These are phyloP conservation scores for Lepraria neglecta DNA, from an alignment of 495 filamentous ascomycete genomes.

Conservation along the genomic window DNA sequence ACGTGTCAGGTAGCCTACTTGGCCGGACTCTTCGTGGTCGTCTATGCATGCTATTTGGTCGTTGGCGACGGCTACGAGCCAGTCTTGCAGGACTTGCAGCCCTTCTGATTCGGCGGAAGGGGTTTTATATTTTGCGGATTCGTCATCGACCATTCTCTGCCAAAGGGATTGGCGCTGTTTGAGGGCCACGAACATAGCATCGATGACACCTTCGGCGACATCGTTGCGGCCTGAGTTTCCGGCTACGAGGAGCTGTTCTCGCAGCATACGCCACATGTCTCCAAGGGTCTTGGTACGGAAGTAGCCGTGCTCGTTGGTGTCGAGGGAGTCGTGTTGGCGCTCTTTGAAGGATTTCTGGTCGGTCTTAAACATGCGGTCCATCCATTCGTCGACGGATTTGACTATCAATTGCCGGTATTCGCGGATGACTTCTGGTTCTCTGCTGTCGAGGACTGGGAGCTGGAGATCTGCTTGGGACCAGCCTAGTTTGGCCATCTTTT, in stretches of 20 bases:
- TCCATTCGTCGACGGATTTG: conserved; percentile 94
- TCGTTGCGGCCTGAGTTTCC: conserved; percentile 73
- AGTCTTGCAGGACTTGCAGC: conserved; percentile 77
- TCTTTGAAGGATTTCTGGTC: conserved; percentile 75
- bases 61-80: conserved; percentile 94
- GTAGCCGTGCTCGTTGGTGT: conserved; percentile 76
- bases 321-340: conserved; percentile 69
- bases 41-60: conserved; percentile 98
- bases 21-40: conserved; percentile 65
- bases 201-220: conserved; percentile 86
- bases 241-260: conserved; percentile 79
- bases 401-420: conserved; percentile 94
- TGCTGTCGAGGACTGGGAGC: conserved; percentile 79
- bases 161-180: conserved; percentile 73
- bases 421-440: conserved; percentile 79
- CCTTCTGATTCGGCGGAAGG: conserved; percentile 64
- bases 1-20: conserved; percentile 67
- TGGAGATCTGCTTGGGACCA: conserved; percentile 63
- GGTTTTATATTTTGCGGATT: conserved; percentile 62
- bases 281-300: conserved; percentile 85
- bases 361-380: conserved; percentile 75
- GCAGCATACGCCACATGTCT: conserved; percentile 96
- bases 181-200: conserved; percentile 85
- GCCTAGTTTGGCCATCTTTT: conserved; percentile 88
- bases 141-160: conserved; percentile 83